Base-by-base conservation (phyloP, 2,329 filamentous ascomycete species). In the Sporothrix sp. region DNA sequence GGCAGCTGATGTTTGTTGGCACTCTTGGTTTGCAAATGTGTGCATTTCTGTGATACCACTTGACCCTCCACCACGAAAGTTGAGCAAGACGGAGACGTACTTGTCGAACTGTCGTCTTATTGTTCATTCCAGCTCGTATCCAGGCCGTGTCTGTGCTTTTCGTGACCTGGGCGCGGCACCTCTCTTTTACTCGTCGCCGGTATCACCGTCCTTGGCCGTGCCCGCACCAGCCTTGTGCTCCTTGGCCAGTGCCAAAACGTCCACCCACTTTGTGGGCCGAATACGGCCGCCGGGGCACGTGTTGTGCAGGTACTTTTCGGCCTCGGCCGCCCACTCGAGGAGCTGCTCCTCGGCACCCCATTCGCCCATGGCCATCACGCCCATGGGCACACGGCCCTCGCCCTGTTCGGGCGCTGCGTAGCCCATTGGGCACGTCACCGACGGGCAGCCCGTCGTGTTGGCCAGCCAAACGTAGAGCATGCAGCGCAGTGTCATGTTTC, bases 391-490 rank as follows among this genome's bases (percentile, higher is more conserved):
- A 58, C 70, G 74, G 0, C 84, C 84, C 51, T 73, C 67, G 2
- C 77, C 79, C 57, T 75, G 69, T 6, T 68, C 66, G 0, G 76
- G 71, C 23, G 78, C 69, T 3, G 71, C 75, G 66, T 89, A 95
- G 1, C 87, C 89, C 10, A 86, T 81, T 0, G 90, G 88, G 32
- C 80, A 81, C 40, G 73, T 81, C 11, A 94, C 76, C 1, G 86
- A 81, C 1, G 90, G 90, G 44, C 82, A 82, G 0, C 90, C 90
- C 0, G 75, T 79, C 58, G 88, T 82, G 66, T 96, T 96, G 7
- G 89, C 85, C 32, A 95, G 67, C 77, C 85, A 95, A 14, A 86
- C 81, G 66, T 87, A 95, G 65, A 84, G 79, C 87, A 95, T 95
- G 61, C 79, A 86, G 23, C 77, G 72, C n/a, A 95, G 70, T 14